These are phyloP conservation scores for Biscogniauxia sp. DNA, from an alignment of 2,329 filamentous ascomycete genomes.

Conservation along the genomic window DNA sequence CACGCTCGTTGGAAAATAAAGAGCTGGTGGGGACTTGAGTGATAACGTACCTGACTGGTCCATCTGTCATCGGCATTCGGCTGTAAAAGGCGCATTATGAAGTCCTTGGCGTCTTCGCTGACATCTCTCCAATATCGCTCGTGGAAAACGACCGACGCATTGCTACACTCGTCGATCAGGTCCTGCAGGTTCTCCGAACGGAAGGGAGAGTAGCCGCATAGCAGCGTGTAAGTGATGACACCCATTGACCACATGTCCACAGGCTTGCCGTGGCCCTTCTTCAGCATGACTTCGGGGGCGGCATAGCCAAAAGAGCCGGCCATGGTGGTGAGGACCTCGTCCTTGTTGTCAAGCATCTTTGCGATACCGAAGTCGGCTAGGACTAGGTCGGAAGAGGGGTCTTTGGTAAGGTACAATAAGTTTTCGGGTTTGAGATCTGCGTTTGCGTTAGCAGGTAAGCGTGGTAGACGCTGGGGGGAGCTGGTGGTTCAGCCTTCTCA, in stretches of 20 bases:
- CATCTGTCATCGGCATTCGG: conserved; percentile 74
- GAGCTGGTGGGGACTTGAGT: conserved; percentile 5
- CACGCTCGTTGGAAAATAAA: neutral
- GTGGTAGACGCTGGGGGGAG: neutral
- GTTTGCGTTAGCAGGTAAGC: conserved; percentile 9
- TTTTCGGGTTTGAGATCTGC: conserved; percentile 97
- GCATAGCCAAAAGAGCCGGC: conserved; percentile 97
- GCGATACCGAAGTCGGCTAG: conserved; percentile 98
- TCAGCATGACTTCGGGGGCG: conserved; percentile 96
- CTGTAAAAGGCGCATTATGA: conserved; percentile 80
- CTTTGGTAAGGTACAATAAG: conserved; percentile 83
- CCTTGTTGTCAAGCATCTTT: conserved; percentile 90
- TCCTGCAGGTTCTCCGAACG: conserved; percentile 90
- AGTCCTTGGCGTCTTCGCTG: conserved; percentile 90
- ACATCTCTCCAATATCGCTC: conserved; percentile 99
- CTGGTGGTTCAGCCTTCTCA: conserved; percentile 36
- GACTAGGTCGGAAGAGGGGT: conserved; percentile 77
- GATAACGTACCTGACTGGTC: conserved; percentile 65
- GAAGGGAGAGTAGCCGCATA: conserved; percentile 98
- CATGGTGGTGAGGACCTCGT: conserved; percentile 96
- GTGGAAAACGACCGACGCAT: conserved; percentile 85
- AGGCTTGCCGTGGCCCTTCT: conserved; percentile 94
- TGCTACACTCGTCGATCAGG: conserved; percentile 90
- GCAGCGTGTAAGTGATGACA: conserved; percentile 96
- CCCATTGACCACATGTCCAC: conserved; percentile 99